A percentile compares a stretch with the other conserved stretches of the same genome.
Conservation (phyloP, 2,329 filamentous ascomycete genomes). For the Torrubiellomyces zombiae region DNA sequence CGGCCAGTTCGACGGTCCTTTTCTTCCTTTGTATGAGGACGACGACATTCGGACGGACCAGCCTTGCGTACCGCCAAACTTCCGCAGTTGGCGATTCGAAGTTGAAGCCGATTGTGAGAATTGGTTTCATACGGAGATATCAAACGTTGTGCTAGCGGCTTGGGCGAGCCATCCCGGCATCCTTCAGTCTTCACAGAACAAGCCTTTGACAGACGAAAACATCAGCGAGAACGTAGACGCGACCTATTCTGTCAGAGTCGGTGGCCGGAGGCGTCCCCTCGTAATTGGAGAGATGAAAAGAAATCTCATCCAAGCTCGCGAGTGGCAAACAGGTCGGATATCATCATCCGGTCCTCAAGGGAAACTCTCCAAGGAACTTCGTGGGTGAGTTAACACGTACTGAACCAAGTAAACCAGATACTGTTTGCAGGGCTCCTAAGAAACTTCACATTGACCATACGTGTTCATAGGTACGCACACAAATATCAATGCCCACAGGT, state of each 20-base stretch:
- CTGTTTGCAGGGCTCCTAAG: too few species aligned
- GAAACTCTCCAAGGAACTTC: background rate
- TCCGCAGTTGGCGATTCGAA: background rate
- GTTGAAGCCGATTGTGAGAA: background rate
- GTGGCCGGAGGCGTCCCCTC: background rate
- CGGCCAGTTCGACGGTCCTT: background rate
- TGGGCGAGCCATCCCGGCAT: background rate
- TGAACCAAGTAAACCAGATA: too few species aligned
- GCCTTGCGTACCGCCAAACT: background rate
- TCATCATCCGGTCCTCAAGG: background rate
- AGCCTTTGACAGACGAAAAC: background rate
- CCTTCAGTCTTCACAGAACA: background rate
- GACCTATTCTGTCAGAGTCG: background rate
- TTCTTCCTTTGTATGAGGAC: background rate
- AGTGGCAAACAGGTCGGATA: background rate
- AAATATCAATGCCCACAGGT: conserved; percentile 1
- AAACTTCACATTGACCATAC: too few species aligned
- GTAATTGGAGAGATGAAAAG: conserved; percentile 1
- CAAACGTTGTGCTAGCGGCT: conserved; percentile 1
- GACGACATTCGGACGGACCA: background rate
- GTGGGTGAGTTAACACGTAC: conserved; percentile 1
- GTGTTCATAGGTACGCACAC: background rate
- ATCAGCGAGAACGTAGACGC: background rate
- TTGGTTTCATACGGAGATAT: conserved; percentile 1
- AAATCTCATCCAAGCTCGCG: background rate